Evolutionary conservation across 306 rosid species (phyloP), one percentile per base, ranked within the genome.

Genomic region (Vigna mungo): DNA sequence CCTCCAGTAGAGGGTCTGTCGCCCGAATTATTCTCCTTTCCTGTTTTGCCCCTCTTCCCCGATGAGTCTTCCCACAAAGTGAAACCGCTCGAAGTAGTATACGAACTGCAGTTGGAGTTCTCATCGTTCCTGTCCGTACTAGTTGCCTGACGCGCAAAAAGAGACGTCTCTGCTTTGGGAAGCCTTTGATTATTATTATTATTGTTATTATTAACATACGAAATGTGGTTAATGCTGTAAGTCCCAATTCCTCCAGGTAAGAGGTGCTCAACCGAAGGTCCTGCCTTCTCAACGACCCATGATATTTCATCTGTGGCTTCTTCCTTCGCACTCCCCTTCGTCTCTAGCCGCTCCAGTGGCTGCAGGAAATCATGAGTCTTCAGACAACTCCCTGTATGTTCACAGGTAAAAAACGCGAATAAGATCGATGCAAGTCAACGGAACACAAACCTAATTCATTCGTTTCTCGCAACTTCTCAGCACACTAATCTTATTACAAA

Each of bases 191-290:
- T 82, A 71, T 41, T 41, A 12, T 44, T 44, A 15, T 44, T 44
- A 44, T 69, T 89, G 20, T 73, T 82, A 71, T 77, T 89, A 23
- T 74, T 90, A 18, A 83, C 81, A 83, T 81, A 82, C 6, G 96
- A 88, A 78, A 91, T 78, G 85, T 92, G 97, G 85, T 93, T 91
- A 56, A 96, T 96, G 43, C 90, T 96, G 87, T 91, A 96, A 51
- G 99, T 93, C 69, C 99, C 99, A 76, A 96, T 88, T 76, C 99
- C 99, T 43, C 99, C 99, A 0, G 99, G 99, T 7, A 96, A 90
- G 67, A 86, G 54, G 77, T 88, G 94, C 87, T 91, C 99, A 49
- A 81, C 93, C 2, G 93, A 87, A 80, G 90, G 72, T 21, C 84
- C 62, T 21, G 71, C 85, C 49, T 85, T 89, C 74, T 86, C 88